These are phyloP conservation scores for Phyllosticta paracitricarpa DNA, from an alignment of 2,329 filamentous ascomycete species.

Conservation along the genomic window DNA sequence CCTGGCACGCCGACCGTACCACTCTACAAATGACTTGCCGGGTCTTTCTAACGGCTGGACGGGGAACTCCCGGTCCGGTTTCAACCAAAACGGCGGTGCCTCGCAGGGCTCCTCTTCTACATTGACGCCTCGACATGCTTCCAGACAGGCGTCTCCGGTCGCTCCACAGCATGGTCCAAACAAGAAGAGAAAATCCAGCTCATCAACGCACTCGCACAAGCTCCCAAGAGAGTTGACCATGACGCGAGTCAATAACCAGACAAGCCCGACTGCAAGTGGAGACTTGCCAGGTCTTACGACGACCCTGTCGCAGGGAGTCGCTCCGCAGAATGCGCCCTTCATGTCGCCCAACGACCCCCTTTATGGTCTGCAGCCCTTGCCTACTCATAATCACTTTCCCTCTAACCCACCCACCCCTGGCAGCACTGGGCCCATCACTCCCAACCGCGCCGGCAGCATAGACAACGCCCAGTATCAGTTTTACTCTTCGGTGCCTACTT, in stretches of 20 bases:
- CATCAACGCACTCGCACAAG: conserved; percentile 40
- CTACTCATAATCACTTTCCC: conserved; percentile 33
- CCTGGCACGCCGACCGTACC: conserved; percentile 43
- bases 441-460: conserved; percentile 52
- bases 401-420: conserved; percentile 58
- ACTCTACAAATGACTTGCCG: conserved; percentile 55
- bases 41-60: conserved; percentile 33
- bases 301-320: conserved; percentile 15
- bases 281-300: not conserved
- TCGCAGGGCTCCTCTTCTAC: conserved; percentile 34
- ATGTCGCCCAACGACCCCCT: conserved; percentile 1
- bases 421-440: conserved; percentile 45
- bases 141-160: conserved; percentile 63
- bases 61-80: not conserved
- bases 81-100: not conserved
- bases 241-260: conserved; percentile 61
- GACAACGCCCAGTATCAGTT: conserved; percentile 52
- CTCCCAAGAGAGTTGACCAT: conserved; percentile 67
- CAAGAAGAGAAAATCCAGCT: conserved; percentile 73
- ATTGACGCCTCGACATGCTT: conserved; percentile 53
- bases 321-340: conserved; percentile 20
- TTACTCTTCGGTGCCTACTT: conserved; percentile 58
- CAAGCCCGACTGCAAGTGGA: not conserved
- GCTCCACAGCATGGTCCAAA: conserved; percentile 51
- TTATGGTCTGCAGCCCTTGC: conserved; percentile 12